Evolutionary conservation across 257 asterid genomes (phyloP).

Genomic region (Galeopsis tetrahit): DNA sequence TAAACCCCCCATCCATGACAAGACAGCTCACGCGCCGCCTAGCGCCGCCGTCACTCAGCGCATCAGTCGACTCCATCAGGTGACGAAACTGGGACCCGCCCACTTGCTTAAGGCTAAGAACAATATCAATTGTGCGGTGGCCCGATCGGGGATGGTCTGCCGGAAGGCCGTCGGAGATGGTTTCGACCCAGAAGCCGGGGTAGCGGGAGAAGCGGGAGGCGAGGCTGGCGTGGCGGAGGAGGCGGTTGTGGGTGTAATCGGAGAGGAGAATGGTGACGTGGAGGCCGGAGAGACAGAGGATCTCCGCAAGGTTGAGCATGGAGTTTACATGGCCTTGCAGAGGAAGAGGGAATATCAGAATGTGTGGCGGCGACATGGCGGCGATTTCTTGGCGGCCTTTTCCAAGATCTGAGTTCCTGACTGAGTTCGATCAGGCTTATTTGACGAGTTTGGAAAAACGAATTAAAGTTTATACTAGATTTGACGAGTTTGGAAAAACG

Average conservation of each 20-base stretch:
- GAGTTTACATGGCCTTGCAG: constrained; percentile 64
- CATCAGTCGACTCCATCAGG: constrained; percentile 41
- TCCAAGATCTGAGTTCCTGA: too few species aligned
- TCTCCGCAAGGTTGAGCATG: constrained; percentile 64
- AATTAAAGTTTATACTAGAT: too few species aligned
- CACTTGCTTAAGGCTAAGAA: constrained; percentile 39
- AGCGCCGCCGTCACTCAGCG: constrained; percentile 19
- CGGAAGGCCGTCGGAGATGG: constrained; percentile 59
- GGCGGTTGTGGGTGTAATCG: constrained; percentile 51
- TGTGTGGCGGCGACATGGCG: constrained; percentile 41
- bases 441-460: too few species aligned
- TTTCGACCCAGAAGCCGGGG: constrained; percentile 46
- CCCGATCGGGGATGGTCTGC: constrained; percentile 52
- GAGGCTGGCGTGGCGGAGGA: constrained; percentile 42
- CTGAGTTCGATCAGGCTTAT: too few species aligned
- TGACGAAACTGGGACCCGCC: constrained; percentile 40
- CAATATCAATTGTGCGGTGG: constrained; percentile 27
- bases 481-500: too few species aligned
- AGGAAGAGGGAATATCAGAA: constrained; percentile 61
- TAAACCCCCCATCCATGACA: constrained; percentile 51
- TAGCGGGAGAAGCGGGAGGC: constrained; percentile 41
- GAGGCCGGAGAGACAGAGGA: constrained; percentile 54
- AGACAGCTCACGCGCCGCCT: constrained; percentile 47
- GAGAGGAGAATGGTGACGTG: constrained; percentile 54
- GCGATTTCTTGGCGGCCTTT: neutral